Evolutionary conservation across 2,329 filamentous ascomycete species (phyloP), one percentile per base, ranked within the genome.

Genomic region (Zalaria obscura): DNA sequence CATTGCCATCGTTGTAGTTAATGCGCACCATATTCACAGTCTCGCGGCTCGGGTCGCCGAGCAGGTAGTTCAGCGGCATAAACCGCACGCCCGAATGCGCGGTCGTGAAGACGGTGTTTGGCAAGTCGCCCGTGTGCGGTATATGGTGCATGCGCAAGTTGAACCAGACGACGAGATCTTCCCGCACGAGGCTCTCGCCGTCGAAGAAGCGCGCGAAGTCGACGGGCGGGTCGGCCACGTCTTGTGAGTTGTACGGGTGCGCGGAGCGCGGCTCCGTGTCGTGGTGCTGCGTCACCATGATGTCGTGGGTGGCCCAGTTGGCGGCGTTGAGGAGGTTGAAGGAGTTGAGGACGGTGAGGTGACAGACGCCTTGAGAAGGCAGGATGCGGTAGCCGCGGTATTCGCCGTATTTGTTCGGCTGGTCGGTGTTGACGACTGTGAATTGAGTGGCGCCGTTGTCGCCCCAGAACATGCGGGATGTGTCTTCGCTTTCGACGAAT

Each of bases 141-240:
- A 74, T 55, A 50, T 76, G 73, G 49, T 76, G 71, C 67, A 72
- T 75, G 10, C 73, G 73, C 5, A 72, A 50, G 43, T 71, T 75
- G 44, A 75, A 61, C 64, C 67, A 75, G 8, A 75, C 40, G 3
- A 74, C 70, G 8, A 70, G 44, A 41, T 69, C 66, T 50, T 67
- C 63, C 41, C 69, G 59, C 34, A 55, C 49, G 3, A 69, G 50
- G 6, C 47, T 55, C 49, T 70, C 63, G 36, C 57, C 60, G 44
- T 70, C 49, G 41, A 69, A 62, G 50, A 65, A 65, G 38, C 61
- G 58, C 38, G 47, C 43, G 44, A 70, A 70, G 48, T 68, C 61
- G 11, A 67, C 57, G 39, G 62, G 59, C 5, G 65, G 66, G 43
- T 64, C 60, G 36, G 54, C 52, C 11, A 59, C 60, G 8, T 59